phyloP scores from a whole-genome alignment of 306 rosid genomes.

The Mucuna pruriens region DNA sequence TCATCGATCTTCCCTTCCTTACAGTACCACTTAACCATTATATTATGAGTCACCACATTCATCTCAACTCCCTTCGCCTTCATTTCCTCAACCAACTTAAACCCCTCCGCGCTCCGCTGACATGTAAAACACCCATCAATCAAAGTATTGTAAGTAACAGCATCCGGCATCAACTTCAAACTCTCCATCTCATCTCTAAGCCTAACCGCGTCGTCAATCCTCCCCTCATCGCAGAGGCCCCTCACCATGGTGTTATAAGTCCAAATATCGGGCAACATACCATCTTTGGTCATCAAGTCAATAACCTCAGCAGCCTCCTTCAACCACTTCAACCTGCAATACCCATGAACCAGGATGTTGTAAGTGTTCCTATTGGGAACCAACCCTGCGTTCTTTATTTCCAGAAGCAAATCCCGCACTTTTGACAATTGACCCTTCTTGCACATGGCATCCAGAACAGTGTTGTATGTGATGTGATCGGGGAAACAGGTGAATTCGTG shows the following conservation, averaged over 20 bases:
- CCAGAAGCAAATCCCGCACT: constrained; percentile 65
- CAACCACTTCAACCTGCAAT: constrained; percentile 75
- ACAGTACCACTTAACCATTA: constrained; percentile 81
- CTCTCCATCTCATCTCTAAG: constrained; percentile 74
- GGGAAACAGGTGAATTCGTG: constrained; percentile 60
- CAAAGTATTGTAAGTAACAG: constrained; percentile 87
- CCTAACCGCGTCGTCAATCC: constrained; percentile 70
- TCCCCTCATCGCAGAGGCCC: constrained; percentile 76
- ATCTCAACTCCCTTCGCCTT: constrained; percentile 57
- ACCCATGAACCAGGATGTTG: constrained; percentile 82
- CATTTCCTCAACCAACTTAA: constrained; percentile 69
- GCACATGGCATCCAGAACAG: constrained; percentile 66
- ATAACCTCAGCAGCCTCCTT: constrained; percentile 75
- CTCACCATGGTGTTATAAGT: constrained; percentile 76
- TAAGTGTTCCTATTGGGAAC: constrained; percentile 63
- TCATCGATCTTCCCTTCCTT: constrained; percentile 78
- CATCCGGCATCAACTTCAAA: constrained; percentile 66
- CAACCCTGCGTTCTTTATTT: constrained; percentile 67
- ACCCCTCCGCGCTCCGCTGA: constrained; percentile 51
- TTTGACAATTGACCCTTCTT: constrained; percentile 60
- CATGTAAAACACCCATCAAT: constrained; percentile 67
- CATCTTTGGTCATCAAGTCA: constrained; percentile 63
- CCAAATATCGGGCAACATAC: constrained; percentile 72
- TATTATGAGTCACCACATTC: constrained; percentile 73
- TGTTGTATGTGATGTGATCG: constrained; percentile 78